These are phyloP conservation scores for Tuber melanosporum DNA, from an alignment of 495 filamentous ascomycete species.

Conservation along the genomic window DNA sequence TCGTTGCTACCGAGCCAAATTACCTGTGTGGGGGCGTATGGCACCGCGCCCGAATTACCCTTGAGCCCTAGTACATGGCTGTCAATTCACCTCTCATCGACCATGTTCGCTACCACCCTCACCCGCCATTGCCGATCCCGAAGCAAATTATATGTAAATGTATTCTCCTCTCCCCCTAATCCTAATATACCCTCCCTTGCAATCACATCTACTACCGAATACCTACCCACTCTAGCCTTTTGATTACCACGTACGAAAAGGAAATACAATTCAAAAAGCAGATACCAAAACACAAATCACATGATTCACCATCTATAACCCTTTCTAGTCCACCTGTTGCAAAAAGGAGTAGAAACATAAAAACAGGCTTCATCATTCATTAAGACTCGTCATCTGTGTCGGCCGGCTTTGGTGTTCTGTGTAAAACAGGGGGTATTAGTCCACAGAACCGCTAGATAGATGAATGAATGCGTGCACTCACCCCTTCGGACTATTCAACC, in stretches of 20 bases:
- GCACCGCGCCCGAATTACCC: too few relatives aligned
- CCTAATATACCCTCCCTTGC: not conserved
- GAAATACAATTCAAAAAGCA: not conserved
- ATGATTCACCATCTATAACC: not conserved
- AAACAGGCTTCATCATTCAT: not conserved
- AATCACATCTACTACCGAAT: not conserved
- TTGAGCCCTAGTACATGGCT: not conserved
- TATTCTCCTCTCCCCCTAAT: not conserved
- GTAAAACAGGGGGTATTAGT: conserved; percentile 45
- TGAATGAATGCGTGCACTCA: conserved; percentile 16
- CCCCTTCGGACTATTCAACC: conserved; percentile 63
- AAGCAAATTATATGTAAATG: not conserved
- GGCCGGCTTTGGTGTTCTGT: conserved; percentile 68
- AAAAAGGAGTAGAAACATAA: not conserved
- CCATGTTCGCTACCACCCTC: not conserved
- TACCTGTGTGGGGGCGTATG: too few relatives aligned
- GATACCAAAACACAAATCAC: not conserved
- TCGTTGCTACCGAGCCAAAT: too few relatives aligned
- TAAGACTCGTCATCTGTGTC: conserved; percentile 69
- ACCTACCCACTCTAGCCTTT: not conserved
- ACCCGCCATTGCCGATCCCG: not conserved
- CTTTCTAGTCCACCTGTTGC: not conserved
- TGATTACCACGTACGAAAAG: not conserved
- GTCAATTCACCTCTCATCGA: not conserved
- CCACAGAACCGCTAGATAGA: not conserved